Base-by-base conservation (phyloP, 208 protist species). In the Leishmania amazonensis region DNA sequence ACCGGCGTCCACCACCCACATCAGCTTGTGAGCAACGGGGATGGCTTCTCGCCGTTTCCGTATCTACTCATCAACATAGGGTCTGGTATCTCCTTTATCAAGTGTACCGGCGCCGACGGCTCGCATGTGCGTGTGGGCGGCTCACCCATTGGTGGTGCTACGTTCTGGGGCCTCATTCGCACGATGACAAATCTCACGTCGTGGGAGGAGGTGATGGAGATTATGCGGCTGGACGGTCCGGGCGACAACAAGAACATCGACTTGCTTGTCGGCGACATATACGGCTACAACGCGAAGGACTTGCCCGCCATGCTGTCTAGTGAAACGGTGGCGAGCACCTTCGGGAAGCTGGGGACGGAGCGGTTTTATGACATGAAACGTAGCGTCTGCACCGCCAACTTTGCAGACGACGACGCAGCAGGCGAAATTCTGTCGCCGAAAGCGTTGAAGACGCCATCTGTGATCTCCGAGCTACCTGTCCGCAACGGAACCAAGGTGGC, bases 41-140 rank as follows among this genome's bases (percentile, higher is more conserved):
- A 85, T 1, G 74, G 62, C 51, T 88, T 94, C 49, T 85, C 87
- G 2, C 93, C 93, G 1, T 99, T 95, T 79, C 99, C 99, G 2
- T 99, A 99, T 84, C 80, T 99, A 28, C 87, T 99, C 57, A 97
- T 99, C 73, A 99, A 99, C 91, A 99, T 99, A 68, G 99, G 99
- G 45, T 98, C 95, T 11, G 99, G 99, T 47, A 99, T 99, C 71
- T 99, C 95, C 58, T 99, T 99, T 67, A 95, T 99, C 78, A 97
- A 98, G 82, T 98, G 98, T 54, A 81, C 90, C 17, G 89, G 89
- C 40, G 88, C 93, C 3, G 91, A 94, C 79, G 93, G 93, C 79
- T 83, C 94, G 45, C 98, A 97, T 81, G 90, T 98, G 74, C 97
- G 99, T 81, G 95, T 99, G 42, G 95, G 93, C 73, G 99, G 99